Evolutionary conservation across 1,284 basidiomycete genomes (phyloP), one percentile per base, ranked within the genome.

Genomic region (Paramarasmius palmivorus): DNA sequence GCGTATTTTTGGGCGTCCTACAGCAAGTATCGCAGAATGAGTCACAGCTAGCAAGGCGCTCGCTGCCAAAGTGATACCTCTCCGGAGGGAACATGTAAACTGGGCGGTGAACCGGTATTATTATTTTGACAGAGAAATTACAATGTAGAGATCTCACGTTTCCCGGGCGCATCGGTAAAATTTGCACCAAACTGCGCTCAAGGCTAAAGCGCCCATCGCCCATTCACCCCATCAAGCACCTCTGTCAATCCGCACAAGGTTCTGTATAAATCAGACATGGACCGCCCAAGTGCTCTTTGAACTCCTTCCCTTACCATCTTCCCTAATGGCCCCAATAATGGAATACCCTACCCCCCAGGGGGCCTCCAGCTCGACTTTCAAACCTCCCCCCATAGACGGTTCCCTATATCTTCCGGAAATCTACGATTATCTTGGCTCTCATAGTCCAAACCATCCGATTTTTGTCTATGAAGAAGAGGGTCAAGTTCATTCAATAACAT

Each of bases 391-490:
- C 19, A 20, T 60, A 10, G 58, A 60, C 46, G 58, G 58, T 15
- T 53, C 57, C 22, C 46, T 62, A 9, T 57, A 57, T 15, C 32
- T 65, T 15, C 59, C 61, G 0, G 59, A 59, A 9, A 52, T 65
- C 7, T 65, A 56, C 50, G 60, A 61, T 17, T 64, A 56, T 39
- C 54, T 63, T 15, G 54, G 55, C 3, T 35, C 51, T 20, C 36
- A 63, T 44, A 64, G 58, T 41, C 60, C 59, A 7, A 35, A 60
- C 10, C 61, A 65, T 41, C 56, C 58, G 10, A 54, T 61, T 4
- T 65, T 64, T 50, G 53, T 58, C 3, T 64, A 63, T 45, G 54
- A 52, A 2, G 53, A 60, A 14, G 36, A 54, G 14, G 29, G 38
- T 14, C 3, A 19, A 15, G 5, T 48, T 10, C 19, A 32, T 5